Evolutionary conservation across 78 protist species (phyloP).

Genomic region (Pirum gemmata): DNA sequence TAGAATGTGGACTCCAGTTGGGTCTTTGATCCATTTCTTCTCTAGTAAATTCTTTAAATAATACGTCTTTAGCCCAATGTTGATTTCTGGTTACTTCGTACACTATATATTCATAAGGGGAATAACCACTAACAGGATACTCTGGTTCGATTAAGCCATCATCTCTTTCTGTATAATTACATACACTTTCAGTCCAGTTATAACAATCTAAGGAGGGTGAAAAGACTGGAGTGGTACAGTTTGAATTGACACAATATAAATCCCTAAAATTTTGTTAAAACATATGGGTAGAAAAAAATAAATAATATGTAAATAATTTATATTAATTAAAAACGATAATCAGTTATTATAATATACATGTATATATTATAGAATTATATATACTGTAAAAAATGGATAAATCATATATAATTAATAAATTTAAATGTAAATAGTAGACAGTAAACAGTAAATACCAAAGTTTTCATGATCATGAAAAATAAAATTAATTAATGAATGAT

Average conservation of each 20-base stretch:
- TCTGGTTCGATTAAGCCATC: not conserved
- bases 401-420: too few species aligned
- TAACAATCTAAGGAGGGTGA: conserved; percentile 5
- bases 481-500: too few species aligned
- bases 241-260: conserved; percentile 3
- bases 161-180: not conserved
- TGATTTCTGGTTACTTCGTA: conserved; percentile 25
- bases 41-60: not conserved
- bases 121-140: conserved; percentile 18
- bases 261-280: too few species aligned
- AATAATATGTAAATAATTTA: too few species aligned
- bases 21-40: not conserved
- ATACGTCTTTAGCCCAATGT: not conserved
- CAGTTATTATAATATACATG: too few species aligned
- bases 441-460: too few species aligned
- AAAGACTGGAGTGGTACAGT: not conserved
- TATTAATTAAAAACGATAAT: too few species aligned
- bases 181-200: not conserved
- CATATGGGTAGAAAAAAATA: too few species aligned
- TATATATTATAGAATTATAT: too few species aligned
- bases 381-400: too few species aligned
- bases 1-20: not conserved
- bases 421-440: too few species aligned
- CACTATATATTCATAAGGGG: not conserved
- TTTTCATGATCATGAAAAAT: too few species aligned